Conservation (phyloP, 805 yeast species). For the Wickerhamomyces mucosus region DNA sequence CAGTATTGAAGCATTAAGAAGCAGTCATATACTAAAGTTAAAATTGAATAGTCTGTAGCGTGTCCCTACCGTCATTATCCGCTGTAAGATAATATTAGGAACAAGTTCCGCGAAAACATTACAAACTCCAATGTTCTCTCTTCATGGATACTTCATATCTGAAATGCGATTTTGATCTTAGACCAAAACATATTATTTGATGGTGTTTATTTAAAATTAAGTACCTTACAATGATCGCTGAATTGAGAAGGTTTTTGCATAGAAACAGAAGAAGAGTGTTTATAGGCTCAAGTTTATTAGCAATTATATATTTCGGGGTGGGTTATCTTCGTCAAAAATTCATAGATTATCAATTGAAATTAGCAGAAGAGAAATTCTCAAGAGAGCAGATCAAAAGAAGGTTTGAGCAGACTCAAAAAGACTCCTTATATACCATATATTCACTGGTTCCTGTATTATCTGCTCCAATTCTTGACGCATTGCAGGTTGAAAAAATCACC, state of each 20-base stretch:
- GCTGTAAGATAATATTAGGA: too few species aligned
- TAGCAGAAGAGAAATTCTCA: conserved; percentile 49
- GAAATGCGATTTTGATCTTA: too few species aligned
- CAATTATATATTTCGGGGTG: conserved; percentile 34
- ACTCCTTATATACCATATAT: conserved; percentile 74
- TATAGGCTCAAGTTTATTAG: conserved; percentile 26
- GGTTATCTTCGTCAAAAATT: conserved; percentile 36
- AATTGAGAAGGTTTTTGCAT: conserved; percentile 23
- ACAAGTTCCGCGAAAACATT: too few species aligned
- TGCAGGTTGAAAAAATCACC: conserved; percentile 69
- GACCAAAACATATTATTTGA: too few species aligned
- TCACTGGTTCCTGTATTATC: conserved; percentile 74
- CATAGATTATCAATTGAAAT: conserved; percentile 37
- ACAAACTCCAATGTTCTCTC: too few species aligned
- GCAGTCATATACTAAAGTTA: too few species aligned
- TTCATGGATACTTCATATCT: too few species aligned
- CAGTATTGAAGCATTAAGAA: too few species aligned
- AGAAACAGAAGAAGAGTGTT: conserved; percentile 35
- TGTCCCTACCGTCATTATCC: too few species aligned
- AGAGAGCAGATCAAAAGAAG: conserved; percentile 68
- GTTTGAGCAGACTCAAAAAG: conserved; percentile 86
- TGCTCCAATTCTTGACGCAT: conserved; percentile 47
- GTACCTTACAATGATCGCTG: conserved; percentile 15
- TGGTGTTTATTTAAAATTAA: too few species aligned
- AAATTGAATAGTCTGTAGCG: too few species aligned